Evolutionary conservation across 164 flowering plant species (phyloP).

Genomic region (Berberis vulgaris): DNA sequence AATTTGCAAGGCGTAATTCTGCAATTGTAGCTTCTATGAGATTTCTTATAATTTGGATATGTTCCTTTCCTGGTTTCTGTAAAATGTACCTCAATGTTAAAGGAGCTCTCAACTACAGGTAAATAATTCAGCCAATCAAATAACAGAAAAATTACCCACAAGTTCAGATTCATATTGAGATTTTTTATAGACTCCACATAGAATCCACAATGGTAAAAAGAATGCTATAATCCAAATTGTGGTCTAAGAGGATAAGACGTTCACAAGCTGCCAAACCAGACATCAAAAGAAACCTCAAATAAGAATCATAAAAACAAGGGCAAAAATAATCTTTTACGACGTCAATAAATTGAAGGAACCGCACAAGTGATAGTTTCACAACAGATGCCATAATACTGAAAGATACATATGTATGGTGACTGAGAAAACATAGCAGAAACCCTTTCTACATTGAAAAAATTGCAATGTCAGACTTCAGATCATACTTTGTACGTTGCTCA

Average conservation of each 20-base stretch:
- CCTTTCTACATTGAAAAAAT: too few species aligned
- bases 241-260: slow-evolving; percentile 53
- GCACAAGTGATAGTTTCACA: too few species aligned
- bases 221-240: slow-evolving; percentile 62
- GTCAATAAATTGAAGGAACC: too few species aligned
- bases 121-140: neutral
- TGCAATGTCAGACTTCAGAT: too few species aligned
- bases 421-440: too few species aligned
- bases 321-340: too few species aligned
- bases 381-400: too few species aligned
- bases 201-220: slow-evolving; percentile 76
- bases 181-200: slow-evolving; percentile 51
- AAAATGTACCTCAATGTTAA: slow-evolving; percentile 17
- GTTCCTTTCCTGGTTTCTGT: slow-evolving; percentile 8
- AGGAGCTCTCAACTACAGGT: neutral
- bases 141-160: slow-evolving; percentile 28
- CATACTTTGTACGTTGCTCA: too few species aligned
- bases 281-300: neutral
- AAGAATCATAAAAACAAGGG: too few species aligned
- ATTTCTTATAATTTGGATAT: neutral
- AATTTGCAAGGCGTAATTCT: too few species aligned
- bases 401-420: too few species aligned
- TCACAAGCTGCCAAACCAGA: slow-evolving; percentile 61
- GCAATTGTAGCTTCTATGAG: too few species aligned
- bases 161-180: slow-evolving; percentile 42